Base-by-base conservation (phyloP, 2,329 filamentous ascomycete genomes). In the Aureobasidium musti region DNA sequence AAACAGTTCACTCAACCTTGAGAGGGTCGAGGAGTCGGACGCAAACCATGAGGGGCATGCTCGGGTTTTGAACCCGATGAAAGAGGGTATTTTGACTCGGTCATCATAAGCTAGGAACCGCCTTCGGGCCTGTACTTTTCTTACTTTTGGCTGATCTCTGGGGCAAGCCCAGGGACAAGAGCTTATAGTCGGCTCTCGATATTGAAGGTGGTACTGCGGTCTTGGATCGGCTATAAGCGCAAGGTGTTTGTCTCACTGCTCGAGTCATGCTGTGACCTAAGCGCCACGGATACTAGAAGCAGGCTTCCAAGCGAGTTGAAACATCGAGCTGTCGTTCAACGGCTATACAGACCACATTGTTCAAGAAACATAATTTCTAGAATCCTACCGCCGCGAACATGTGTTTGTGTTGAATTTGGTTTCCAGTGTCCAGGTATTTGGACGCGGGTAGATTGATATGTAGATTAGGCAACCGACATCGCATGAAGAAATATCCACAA, bases 131-230 rank as follows among this genome's bases (percentile, higher is more conserved):
- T 35, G 45, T 14, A 47, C 60, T 50, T 41, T 50, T 50, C 41
- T 50, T 39, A n/a, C 59, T 39, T 63, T 63, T 53, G 47, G 60
- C 33, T 26, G 60, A 52, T 63, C 47, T 53, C 60, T 53, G 45
- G 47, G 60, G 60, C 47, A 63, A 33, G 19, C n/a, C 11, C 5
- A 23, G 30, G 28, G 37, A 33, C 19, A 63, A 53, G 19, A 17
- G 47, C 21, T 30, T 14, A 53, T 63, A 53, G 23, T 49, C 53
- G 11, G 19, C 17, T 26, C 11, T 33, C 35, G 47, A 52, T 52
- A 63, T 30, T 63, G 60, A 23, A n/a, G 33, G 60, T 63, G 26
- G 14, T 41, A 50, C 45, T 53, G 23, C 47, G 45, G 47, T 30
- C 45, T 30, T 43, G 11, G 17, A 17, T 43, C 21, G 33, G 47